Evolutionary conservation across 805 yeast genomes (phyloP).

Genomic region (Zygoascus ofunaensis): DNA sequence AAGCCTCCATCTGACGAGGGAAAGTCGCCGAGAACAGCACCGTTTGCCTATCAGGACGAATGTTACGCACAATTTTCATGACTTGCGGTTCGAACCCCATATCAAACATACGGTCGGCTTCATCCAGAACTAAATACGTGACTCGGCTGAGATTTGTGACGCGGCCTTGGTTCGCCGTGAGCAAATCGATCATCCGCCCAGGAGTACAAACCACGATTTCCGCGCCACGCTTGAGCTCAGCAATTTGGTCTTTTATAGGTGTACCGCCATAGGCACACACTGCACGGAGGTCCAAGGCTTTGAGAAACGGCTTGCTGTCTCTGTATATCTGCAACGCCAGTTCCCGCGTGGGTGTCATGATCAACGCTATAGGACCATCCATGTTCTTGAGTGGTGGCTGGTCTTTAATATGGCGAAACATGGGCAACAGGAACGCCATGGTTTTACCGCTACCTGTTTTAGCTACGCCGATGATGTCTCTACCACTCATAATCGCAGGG

Average conservation of each 20-base stretch:
- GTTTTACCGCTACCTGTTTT: constrained; percentile 97
- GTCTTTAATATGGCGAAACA: constrained; percentile 74
- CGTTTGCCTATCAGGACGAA: constrained; percentile 81
- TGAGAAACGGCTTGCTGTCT: constrained; percentile 53
- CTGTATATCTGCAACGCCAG: constrained; percentile 73
- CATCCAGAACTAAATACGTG: constrained; percentile 83
- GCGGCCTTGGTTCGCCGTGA: constrained; percentile 75
- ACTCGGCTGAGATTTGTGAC: constrained; percentile 58
- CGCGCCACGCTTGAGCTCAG: constrained; percentile 65
- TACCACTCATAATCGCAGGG: constrained; percentile 83
- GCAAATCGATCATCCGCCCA: constrained; percentile 81
- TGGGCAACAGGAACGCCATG: constrained; percentile 73
- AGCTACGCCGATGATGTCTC: constrained; percentile 88
- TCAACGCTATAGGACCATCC: constrained; percentile 71
- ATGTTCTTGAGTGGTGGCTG: constrained; percentile 42
- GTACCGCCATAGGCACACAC: constrained; percentile 91
- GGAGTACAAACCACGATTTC: constrained; percentile 90
- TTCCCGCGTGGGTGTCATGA: constrained; percentile 89
- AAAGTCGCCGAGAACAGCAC: constrained; percentile 92
- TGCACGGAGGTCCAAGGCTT: constrained; percentile 41
- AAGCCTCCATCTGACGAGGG: constrained; percentile 64
- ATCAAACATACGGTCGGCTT: constrained; percentile 95
- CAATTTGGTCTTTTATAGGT: constrained; percentile 70
- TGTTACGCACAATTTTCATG: constrained; percentile 60
- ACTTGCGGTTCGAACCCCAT: constrained; percentile 97